Percentiles rank a stretch among this genome's conserved stretches.
Evolutionary conservation across 305 asterid genomes (phyloP).

Genomic region (Withania somnifera): DNA sequence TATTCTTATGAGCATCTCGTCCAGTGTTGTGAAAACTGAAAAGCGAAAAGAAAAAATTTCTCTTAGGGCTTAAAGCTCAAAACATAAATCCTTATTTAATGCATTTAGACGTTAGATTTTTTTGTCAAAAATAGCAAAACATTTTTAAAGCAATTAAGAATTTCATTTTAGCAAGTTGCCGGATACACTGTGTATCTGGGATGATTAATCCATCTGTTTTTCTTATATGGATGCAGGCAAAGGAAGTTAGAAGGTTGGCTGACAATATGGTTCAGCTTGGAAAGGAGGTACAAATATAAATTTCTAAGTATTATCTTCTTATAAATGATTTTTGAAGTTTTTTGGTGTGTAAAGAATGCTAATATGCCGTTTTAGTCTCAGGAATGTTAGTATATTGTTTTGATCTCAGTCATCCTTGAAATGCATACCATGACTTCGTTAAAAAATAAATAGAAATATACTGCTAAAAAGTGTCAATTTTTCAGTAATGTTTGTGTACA

Average conservation of each 20-base stretch:
- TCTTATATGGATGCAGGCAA: slow-evolving; percentile 40
- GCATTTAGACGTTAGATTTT: background rate
- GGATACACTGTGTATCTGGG: background rate
- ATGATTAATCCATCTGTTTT: background rate
- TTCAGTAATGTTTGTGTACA: background rate
- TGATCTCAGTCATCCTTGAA: background rate
- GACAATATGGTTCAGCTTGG: slow-evolving; percentile 97
- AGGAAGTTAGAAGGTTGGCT: slow-evolving; percentile 89
- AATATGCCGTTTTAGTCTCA: background rate
- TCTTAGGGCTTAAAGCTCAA: background rate
- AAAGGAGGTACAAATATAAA: slow-evolving; percentile 51
- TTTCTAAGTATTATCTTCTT: background rate
- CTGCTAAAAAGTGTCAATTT: background rate
- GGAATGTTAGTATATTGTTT: background rate
- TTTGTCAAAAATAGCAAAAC: background rate
- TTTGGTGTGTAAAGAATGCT: background rate
- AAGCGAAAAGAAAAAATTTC: background rate
- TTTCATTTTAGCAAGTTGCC: background rate
- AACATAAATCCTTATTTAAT: background rate
- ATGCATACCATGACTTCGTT: background rate
- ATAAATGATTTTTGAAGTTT: background rate
- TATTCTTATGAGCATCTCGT: background rate
- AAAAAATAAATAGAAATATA: background rate
- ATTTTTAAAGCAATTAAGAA: background rate
- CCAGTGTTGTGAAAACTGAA: background rate